Percentiles rank a stretch among this genome's conserved stretches.
phyloP scores from a whole-genome alignment of 148 eudicot species.

The Euryodendron excelsum region DNA sequence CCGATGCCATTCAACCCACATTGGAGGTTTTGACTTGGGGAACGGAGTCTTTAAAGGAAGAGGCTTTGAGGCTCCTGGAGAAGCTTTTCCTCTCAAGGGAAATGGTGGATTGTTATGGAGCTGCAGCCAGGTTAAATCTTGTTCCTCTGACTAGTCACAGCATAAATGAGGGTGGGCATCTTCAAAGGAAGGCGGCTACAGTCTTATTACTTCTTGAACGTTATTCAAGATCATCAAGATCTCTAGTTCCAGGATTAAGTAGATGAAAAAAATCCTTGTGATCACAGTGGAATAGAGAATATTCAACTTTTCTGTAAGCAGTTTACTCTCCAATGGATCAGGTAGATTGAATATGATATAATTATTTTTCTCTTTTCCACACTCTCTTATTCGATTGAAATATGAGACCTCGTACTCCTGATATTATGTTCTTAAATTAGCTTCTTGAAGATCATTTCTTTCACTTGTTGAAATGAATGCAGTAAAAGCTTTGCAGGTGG shows the following conservation, averaged over 20 bases:
- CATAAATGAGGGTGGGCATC: conserved; percentile 28
- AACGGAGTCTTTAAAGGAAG: conserved; percentile 31
- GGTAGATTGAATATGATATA: not conserved
- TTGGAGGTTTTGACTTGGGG: conserved; percentile 42
- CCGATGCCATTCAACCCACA: conserved; percentile 18
- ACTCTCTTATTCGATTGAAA: not conserved
- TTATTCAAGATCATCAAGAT: conserved; percentile 30
- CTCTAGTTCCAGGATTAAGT: conserved; percentile 14
- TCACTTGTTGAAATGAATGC: not conserved
- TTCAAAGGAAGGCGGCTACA: conserved; percentile 38
- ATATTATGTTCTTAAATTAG: too few species aligned
- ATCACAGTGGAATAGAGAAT: not conserved
- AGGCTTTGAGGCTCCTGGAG: conserved; percentile 34
- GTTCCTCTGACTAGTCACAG: conserved; percentile 23
- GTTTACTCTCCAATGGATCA: not conserved
- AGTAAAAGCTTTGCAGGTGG: not conserved
- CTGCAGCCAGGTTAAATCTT: conserved; percentile 22
- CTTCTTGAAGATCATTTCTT: not conserved
- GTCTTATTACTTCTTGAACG: conserved; percentile 38
- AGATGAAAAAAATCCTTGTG: conserved; percentile 4
- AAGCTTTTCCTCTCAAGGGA: conserved; percentile 32
- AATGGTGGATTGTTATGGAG: conserved; percentile 32
- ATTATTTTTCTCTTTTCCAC: not conserved
- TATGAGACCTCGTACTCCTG: not conserved
- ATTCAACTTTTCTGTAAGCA: not conserved